phyloP scores from a whole-genome alignment of 768 basidiomycete genomes.

The Leccinum boreale region DNA sequence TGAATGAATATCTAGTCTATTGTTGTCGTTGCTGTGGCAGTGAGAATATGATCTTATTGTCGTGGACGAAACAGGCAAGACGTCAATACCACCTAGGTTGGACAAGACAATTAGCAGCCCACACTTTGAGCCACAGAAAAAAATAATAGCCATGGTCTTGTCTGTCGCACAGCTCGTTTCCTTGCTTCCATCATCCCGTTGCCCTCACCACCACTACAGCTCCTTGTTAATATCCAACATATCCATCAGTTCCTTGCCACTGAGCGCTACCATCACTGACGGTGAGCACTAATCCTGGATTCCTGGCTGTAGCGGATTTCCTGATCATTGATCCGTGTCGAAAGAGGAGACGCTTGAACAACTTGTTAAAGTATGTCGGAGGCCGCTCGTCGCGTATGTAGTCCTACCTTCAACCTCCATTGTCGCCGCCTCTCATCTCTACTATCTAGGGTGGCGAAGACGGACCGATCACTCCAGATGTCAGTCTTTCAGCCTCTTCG shows the following conservation, averaged over 20 bases:
- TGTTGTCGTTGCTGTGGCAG: background rate
- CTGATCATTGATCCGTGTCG: slow-evolving; percentile 8
- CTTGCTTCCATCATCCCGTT: background rate
- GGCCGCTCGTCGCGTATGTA: slow-evolving; percentile 13
- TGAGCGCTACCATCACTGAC: background rate
- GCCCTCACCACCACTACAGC: background rate
- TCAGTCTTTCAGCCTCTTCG: slow-evolving; percentile 13
- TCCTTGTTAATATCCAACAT: background rate
- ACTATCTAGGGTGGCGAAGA: background rate
- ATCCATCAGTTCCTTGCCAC: background rate
- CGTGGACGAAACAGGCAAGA: slow-evolving; percentile 22
- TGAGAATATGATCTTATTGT: background rate
- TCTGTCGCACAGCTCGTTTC: background rate
- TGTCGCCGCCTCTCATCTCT: background rate
- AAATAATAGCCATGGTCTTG: slow-evolving; percentile 10
- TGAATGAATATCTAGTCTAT: background rate
- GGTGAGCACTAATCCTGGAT: background rate
- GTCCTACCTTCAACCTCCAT: background rate
- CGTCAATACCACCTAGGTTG: background rate
- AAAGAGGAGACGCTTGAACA: background rate
- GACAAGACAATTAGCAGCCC: slow-evolving; percentile 23
- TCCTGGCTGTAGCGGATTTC: background rate
- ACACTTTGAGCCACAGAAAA: slow-evolving; percentile 4
- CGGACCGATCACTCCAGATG: slow-evolving; percentile 22
- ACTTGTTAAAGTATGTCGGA: background rate